Conservation (phyloP, 2,329 filamentous ascomycete species). For the Cercospora zeae-maydis region DNA sequence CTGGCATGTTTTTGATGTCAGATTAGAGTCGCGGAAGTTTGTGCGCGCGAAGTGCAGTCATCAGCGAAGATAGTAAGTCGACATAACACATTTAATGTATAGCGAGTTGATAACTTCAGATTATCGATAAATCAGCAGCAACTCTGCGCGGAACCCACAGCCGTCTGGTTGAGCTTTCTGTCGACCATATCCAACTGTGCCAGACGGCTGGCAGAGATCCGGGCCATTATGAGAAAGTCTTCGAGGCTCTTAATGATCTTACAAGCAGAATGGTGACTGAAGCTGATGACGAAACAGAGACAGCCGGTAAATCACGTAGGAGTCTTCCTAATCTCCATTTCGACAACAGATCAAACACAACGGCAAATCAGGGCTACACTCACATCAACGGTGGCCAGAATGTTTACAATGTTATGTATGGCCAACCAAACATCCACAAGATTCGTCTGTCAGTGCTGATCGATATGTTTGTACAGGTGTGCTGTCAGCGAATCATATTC, state of each 20-base stretch:
- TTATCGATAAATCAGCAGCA: neutral
- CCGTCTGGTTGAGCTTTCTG: neutral
- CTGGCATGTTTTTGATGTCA: neutral
- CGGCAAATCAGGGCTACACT: slow-evolving; percentile 1
- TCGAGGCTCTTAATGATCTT: neutral
- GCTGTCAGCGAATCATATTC: neutral
- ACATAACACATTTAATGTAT: neutral
- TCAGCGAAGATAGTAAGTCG: neutral
- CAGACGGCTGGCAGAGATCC: neutral
- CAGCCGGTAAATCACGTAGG: neutral
- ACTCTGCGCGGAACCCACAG: neutral
- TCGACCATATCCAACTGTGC: neutral
- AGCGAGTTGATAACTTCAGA: neutral
- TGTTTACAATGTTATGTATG: slow-evolving; percentile 1
- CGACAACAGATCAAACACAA: neutral
- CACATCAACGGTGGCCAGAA: neutral
- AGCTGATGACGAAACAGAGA: neutral
- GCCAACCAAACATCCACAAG: neutral
- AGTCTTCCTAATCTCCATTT: slow-evolving; percentile 1
- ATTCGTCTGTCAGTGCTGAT: neutral
- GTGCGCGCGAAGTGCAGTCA: neutral
- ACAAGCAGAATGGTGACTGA: neutral
- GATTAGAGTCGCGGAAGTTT: neutral
- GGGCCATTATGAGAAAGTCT: slow-evolving; percentile 1
- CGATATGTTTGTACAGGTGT: neutral